Evolutionary conservation across 75 land plant genomes (phyloP), one percentile per base, ranked within the genome.

Genomic region (Pinus taeda): DNA sequence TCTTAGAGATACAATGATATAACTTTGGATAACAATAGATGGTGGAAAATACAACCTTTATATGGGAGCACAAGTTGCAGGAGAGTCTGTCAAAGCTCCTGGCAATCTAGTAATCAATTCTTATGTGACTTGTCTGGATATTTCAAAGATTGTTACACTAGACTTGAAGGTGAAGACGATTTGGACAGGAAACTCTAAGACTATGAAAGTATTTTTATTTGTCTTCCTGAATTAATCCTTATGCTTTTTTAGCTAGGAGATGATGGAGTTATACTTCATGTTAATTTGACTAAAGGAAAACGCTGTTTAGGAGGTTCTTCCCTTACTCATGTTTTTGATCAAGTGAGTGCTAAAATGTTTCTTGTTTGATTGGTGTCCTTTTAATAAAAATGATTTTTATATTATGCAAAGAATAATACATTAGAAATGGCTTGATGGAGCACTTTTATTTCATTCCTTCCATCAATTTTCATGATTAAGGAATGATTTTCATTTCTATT

Each of bases 21-120:
- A 87, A 65, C 87, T 96, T 53, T 93, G 96, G 29, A 88, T 96
- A 80, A 97, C 99, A 57, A 92, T 96, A 39, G 99, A 96, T 92
- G 97, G 99, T 64, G 99, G 99, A 22, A 96, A 96, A 79, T 97
- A 96, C 61, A 96, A 97, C 66, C 85, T 96, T 63, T 96, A 97
- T 12, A 96, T 96, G 99, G 99, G 97, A 20, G 99, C 99, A n/a
- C 93, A 84, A 80, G 86, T 85, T 29, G 81, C 81, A 45, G 90
- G 89, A 20, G 99, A 96, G 83, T 87, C 93, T 74, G 99, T 96
- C 20, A 96, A 96, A 78, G 94, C 97, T 75, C 99, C 99, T 45
- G 97, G 99, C 15, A 92, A 92, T 79, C 84, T 96, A 57, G 99
- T 93, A 13, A 92, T 96, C 24, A 93, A 94, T 85, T 84, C 81